These are phyloP conservation scores for Clitopilus hobsonii DNA, from an alignment of 768 basidiomycete genomes.

Conservation along the genomic window DNA sequence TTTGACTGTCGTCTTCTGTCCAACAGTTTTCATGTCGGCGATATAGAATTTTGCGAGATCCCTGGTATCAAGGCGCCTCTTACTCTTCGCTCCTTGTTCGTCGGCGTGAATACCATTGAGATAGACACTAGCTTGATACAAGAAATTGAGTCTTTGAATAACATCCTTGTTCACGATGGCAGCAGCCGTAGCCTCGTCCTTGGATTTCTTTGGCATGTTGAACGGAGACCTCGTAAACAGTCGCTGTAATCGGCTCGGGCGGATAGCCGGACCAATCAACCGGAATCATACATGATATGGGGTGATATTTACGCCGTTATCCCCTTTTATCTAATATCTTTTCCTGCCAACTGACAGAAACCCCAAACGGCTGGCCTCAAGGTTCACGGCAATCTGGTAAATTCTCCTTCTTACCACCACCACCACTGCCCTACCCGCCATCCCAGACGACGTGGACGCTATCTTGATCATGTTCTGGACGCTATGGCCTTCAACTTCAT, in stretches of 20 bases:
- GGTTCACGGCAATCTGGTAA: not conserved
- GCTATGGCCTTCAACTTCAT: not conserved
- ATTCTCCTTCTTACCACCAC: not conserved
- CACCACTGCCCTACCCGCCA: not conserved
- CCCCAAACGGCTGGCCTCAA: not conserved
- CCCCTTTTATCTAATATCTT: not conserved
- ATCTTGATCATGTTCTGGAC: not conserved
- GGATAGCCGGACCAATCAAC: not conserved
- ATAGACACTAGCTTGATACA: constrained; percentile 77
- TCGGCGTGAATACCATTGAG: constrained; percentile 24
- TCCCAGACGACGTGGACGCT: not conserved
- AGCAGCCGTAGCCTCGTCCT: constrained; percentile 53
- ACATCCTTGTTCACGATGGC: constrained; percentile 67
- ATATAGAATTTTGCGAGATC: constrained; percentile 67
- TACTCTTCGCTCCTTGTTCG: constrained; percentile 1
- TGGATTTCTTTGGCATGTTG: constrained; percentile 66
- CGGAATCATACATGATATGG: not conserved
- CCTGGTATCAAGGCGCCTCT: not conserved
- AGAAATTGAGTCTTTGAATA: constrained; percentile 79
- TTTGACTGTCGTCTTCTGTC: constrained; percentile 71
- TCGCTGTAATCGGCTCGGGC: not conserved
- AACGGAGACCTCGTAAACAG: not conserved
- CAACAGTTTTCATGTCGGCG: constrained; percentile 62
- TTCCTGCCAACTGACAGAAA: not conserved
- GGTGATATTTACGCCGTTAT: not conserved